phyloP scores from a whole-genome alignment of 768 basidiomycete species.

The Coprinopsis sp. region DNA sequence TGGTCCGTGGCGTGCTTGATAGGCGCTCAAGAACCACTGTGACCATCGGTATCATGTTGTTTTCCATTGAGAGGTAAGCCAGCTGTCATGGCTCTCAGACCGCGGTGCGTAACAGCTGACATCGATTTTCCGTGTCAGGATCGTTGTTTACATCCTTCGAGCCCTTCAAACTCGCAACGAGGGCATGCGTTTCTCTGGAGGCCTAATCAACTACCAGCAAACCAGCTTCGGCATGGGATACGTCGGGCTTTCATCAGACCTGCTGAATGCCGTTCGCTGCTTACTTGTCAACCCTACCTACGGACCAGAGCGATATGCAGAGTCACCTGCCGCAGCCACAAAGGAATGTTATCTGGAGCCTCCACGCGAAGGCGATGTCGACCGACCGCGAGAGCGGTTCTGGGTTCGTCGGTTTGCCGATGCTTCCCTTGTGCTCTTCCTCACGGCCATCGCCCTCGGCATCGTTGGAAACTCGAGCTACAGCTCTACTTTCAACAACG shows the following conservation, averaged over 20 bases:
- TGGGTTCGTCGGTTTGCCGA: background rate
- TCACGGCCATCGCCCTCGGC: conserved; percentile 3
- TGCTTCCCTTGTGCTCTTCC: background rate
- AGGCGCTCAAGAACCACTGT: conserved; percentile 26
- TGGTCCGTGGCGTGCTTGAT: conserved; percentile 23
- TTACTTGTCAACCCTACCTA: conserved; percentile 11
- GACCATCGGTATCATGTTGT: conserved; percentile 23
- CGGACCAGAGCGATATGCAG: conserved; percentile 8
- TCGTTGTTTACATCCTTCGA: conserved; percentile 19
- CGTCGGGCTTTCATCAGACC: conserved; percentile 9
- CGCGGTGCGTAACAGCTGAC: background rate
- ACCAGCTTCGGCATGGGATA: conserved; percentile 10
- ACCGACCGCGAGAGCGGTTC: background rate
- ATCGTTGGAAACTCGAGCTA: conserved; percentile 7
- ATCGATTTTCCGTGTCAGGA: conserved; percentile 9
- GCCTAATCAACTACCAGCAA: conserved; percentile 11
- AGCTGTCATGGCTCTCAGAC: background rate
- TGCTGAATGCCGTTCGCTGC: conserved; percentile 7
- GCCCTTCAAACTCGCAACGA: conserved; percentile 14
- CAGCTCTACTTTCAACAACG: background rate
- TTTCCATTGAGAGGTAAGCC: conserved; percentile 30
- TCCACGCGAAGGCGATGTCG: background rate
- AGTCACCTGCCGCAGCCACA: conserved; percentile 11
- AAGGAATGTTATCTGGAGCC: background rate
- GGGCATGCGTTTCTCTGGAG: conserved; percentile 6